phyloP scores from a whole-genome alignment of 495 filamentous ascomycete genomes.

The Physcia stellaris region DNA sequence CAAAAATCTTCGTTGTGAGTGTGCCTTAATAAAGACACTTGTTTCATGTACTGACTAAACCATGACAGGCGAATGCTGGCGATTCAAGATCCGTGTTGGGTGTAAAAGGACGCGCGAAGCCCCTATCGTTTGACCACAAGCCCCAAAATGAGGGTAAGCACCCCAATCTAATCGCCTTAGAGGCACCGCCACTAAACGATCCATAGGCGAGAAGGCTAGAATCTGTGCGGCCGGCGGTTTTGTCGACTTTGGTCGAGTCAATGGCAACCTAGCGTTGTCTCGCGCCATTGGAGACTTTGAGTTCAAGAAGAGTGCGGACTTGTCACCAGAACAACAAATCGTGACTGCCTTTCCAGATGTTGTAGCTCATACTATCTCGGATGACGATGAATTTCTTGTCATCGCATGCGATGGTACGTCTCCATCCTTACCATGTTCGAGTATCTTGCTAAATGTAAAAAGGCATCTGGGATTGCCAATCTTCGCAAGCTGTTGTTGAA shows the following conservation, averaged over 20 bases:
- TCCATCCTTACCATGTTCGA: neutral
- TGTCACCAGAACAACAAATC: conserved; percentile 92
- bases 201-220: conserved; percentile 80
- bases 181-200: conserved; percentile 6
- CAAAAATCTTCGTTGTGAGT: conserved; percentile 91
- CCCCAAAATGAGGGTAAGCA: conserved; percentile 85
- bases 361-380: conserved; percentile 69
- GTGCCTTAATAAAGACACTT: conserved; percentile 1
- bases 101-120: conserved; percentile 91
- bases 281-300: conserved; percentile 98
- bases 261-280: conserved; percentile 95
- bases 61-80: conserved; percentile 74
- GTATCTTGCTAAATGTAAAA: neutral
- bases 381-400: conserved; percentile 94
- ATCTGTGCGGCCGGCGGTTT: conserved; percentile 94
- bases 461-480: conserved; percentile 99
- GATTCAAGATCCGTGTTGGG: conserved; percentile 90
- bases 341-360: conserved; percentile 96
- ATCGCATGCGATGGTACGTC: conserved; percentile 88
- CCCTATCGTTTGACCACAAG: conserved; percentile 95
- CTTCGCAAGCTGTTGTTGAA: conserved; percentile 91
- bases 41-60: conserved; percentile 12
- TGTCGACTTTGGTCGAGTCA: conserved; percentile 93
- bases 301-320: conserved; percentile 97
- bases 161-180: conserved; percentile 6